Base-by-base conservation (phyloP, 768 basidiomycete species). In the Hygrophoropsis aurantiaca region DNA sequence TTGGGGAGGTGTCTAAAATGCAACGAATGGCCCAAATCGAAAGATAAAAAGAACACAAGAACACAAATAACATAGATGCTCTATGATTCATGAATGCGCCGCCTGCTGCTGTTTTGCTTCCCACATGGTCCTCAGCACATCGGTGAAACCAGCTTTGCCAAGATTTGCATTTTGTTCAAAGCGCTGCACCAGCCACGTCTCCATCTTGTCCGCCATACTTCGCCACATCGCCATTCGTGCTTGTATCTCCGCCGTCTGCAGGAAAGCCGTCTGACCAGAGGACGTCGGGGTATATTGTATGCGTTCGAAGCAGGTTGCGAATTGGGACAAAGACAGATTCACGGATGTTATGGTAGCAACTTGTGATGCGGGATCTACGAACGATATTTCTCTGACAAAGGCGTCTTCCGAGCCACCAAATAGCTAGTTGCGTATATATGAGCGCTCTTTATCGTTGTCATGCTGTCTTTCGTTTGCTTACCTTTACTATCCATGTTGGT, bases 321-420 rank as follows among this genome's bases (percentile, higher is more conserved):
- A 94, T 70, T 95, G 91, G n/a, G 92, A 93, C 23, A 97, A 72
- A 11, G 90, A 90, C 42, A 97, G 85, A 71, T 97, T 97, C 68
- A 93, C 86, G 23, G 92, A 93, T 27, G 90, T 90, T 53, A 92
- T 88, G 33, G 87, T 87, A 39, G 89, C 87, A 25, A 77, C 82
- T 68, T 88, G 86, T 20, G 77, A 82, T 49, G 80, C 72, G 2
- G 94, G 94, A 67, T 97, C 91, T 30, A 95, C 77, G 61, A 94
- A 95, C 4, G 92, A 91, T 56, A 97, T 86, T 70, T 97, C 94
- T 38, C 94, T 84, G 1, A 97, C 90, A 61, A 89, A 97, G 9
- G 94, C 93, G 58, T 94, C 90, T 70, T 93, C 90, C 52, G 91
- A 91, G 32, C 92, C 92, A 43, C 92, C 92, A 47, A 95, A 90